Percentiles rank a stretch among this genome's conserved stretches.
These are phyloP conservation scores for Leptographium radiaticola DNA, from an alignment of 2,329 filamentous ascomycete genomes.

Conservation along the genomic window DNA sequence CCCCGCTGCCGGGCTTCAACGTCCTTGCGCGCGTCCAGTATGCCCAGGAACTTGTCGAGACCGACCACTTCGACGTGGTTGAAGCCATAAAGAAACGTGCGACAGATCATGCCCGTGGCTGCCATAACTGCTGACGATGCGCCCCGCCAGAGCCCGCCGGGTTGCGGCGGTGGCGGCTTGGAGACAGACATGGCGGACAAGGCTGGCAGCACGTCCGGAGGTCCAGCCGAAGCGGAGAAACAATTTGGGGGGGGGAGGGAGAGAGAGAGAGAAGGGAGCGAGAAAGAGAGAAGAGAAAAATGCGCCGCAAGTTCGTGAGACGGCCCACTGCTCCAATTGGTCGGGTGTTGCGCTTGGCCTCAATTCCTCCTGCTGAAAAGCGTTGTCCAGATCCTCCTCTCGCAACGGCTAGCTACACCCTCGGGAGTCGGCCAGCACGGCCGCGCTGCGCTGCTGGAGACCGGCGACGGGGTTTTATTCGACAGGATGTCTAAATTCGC, in stretches of 20 bases:
- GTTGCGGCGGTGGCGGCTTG: slow-evolving; percentile 22
- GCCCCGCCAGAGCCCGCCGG: slow-evolving; percentile 56
- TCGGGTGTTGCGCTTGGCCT: too few species aligned
- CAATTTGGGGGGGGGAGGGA: neutral
- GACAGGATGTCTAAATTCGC: neutral
- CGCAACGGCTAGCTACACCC: too few species aligned
- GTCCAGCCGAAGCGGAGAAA: too few species aligned
- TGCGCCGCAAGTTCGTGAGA: too few species aligned
- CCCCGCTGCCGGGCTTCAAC: slow-evolving; percentile 55
- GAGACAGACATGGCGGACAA: neutral
- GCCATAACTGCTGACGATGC: slow-evolving; percentile 66
- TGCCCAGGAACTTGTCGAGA: slow-evolving; percentile 57
- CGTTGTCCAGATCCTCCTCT: too few species aligned
- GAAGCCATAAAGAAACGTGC: slow-evolving; percentile 61
- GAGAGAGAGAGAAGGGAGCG: neutral
- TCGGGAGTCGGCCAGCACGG: neutral
- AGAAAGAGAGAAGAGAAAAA: too few species aligned
- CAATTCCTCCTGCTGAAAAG: too few species aligned
- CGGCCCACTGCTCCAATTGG: too few species aligned
- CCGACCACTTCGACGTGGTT: slow-evolving; percentile 68
- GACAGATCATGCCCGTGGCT: slow-evolving; percentile 54
- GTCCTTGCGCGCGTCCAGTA: slow-evolving; percentile 63
- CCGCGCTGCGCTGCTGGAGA: neutral
- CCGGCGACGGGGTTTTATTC: neutral
- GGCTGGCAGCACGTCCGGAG: neutral